A percentile compares a stretch with the other conserved stretches of the same genome.
Evolutionary conservation across 1,284 basidiomycete species (phyloP).

Genomic region (Tilletia caries): DNA sequence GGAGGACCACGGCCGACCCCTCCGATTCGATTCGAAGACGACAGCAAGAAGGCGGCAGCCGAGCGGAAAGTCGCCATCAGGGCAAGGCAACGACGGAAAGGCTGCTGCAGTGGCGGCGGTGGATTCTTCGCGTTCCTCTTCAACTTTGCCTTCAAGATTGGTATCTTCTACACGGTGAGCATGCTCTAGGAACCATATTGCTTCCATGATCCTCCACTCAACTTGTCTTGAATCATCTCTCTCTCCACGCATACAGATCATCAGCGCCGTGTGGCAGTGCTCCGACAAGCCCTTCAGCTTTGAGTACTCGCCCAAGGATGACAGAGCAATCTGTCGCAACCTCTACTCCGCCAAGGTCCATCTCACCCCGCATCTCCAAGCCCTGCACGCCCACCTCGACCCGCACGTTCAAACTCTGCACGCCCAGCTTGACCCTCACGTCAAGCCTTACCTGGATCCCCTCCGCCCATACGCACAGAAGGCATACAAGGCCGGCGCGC

Average conservation of each 20-base stretch:
- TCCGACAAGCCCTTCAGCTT: slow-evolving; percentile 4
- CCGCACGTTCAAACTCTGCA: not conserved
- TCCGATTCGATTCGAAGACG: slow-evolving; percentile 6
- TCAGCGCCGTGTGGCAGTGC: slow-evolving; percentile 4
- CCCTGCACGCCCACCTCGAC: not conserved
- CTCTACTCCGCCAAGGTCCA: slow-evolving; percentile 10
- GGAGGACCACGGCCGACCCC: slow-evolving; percentile 3
- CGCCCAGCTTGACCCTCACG: not conserved
- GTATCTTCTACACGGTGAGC: slow-evolving; percentile 8
- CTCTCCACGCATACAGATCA: not conserved
- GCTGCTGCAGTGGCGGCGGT: not conserved
- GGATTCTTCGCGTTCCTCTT: not conserved
- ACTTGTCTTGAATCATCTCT: too few species aligned
- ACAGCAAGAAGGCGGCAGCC: not conserved
- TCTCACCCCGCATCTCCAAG: not conserved
- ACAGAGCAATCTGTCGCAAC: not conserved
- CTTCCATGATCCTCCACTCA: not conserved
- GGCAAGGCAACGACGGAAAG: not conserved
- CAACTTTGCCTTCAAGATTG: slow-evolving; percentile 12
- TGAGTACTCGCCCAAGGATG: not conserved
- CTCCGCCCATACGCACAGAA: not conserved
- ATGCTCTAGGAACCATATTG: too few species aligned
- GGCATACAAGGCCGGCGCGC: slow-evolving; percentile 1
- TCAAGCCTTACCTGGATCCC: not conserved
- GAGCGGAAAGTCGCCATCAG: not conserved